These are phyloP conservation scores for Rhodotorula sp. DNA, from an alignment of 1,284 basidiomycete species.

Conservation along the genomic window DNA sequence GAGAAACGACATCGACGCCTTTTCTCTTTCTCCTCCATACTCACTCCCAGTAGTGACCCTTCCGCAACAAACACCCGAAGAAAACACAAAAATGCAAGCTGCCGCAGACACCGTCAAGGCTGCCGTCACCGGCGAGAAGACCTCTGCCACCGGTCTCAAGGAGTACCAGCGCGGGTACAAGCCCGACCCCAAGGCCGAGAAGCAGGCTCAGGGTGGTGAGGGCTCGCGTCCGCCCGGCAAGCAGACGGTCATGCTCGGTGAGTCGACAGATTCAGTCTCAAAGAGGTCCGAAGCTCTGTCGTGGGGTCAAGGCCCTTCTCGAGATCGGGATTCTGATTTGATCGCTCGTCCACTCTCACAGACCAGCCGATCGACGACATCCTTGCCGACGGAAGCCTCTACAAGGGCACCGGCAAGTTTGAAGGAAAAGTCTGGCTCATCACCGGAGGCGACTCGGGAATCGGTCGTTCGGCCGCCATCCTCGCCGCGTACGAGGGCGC, in stretches of 20 bases:
- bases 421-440: conserved; percentile 47
- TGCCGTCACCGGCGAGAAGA: neutral
- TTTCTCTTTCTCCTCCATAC: neutral
- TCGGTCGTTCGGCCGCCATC: conserved; percentile 51
- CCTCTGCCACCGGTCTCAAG: neutral
- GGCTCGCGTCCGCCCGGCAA: conserved; percentile 28
- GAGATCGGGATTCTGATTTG: neutral
- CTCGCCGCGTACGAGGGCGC: conserved; percentile 61
- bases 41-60: neutral
- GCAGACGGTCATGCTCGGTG: conserved; percentile 23
- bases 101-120: conserved; percentile 8
- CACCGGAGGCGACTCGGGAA: conserved; percentile 59
- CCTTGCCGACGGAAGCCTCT: conserved; percentile 55
- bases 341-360: no score
- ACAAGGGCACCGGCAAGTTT: conserved; percentile 32
- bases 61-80: no score
- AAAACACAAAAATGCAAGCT: conserved; percentile 5
- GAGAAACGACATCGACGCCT: neutral
- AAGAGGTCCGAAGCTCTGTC: neutral
- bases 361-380: conserved; percentile 53
- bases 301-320: neutral
- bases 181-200: conserved; percentile 8
- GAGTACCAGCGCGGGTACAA: conserved; percentile 15
- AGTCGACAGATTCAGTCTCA: neutral
- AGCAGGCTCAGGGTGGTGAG: conserved; percentile 29